Conservation (phyloP, 768 basidiomycete species). For the Lentinula lateritia region DNA sequence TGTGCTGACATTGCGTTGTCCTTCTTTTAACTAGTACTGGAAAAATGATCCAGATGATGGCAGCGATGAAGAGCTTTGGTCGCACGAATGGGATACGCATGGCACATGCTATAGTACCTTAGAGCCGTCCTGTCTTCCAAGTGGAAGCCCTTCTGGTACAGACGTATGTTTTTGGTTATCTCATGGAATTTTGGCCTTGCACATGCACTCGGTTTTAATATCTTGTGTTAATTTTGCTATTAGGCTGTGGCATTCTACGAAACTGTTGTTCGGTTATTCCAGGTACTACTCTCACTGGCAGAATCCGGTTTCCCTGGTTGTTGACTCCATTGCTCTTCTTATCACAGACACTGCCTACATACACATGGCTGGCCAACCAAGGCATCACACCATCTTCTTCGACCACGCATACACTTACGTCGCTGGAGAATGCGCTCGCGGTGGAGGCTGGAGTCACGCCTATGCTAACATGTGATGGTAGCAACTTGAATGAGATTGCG, state of each 20-base stretch:
- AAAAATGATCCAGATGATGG: constrained; percentile 45
- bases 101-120: constrained; percentile 64
- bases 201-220: neutral
- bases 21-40: constrained; percentile 40
- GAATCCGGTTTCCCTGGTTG: neutral
- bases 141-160: constrained; percentile 51
- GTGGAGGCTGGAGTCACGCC: constrained; percentile 49
- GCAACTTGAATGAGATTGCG: constrained; percentile 37
- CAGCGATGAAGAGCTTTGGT: constrained; percentile 61
- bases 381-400: constrained; percentile 67
- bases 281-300: constrained; percentile 26
- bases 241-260: constrained; percentile 68
- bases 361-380: constrained; percentile 60
- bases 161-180: constrained; percentile 36
- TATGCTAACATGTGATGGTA: constrained; percentile 35
- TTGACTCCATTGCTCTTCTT: neutral
- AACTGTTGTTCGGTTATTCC: constrained; percentile 52
- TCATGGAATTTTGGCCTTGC: neutral
- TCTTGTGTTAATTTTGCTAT: neutral
- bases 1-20: constrained; percentile 11
- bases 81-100: constrained; percentile 71
- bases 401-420: constrained; percentile 51
- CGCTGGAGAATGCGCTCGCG: constrained; percentile 50
- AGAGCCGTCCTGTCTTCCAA: constrained; percentile 49
- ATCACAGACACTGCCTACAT: constrained; percentile 61